Conservation (phyloP, 345 rosid species). For the Abelmoschus esculentus region DNA sequence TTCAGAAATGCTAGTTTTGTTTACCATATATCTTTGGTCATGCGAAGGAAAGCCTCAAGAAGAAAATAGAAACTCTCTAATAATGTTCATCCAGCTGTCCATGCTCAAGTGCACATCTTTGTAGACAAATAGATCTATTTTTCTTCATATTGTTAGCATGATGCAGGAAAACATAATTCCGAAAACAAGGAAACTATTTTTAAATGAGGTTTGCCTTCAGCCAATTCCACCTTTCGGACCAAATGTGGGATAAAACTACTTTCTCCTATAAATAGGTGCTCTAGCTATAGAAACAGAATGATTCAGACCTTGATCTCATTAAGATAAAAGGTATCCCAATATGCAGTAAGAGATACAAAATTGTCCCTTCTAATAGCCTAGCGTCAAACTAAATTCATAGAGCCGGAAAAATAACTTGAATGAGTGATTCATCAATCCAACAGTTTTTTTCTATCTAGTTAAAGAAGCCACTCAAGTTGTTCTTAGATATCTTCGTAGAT, state of each 20-base stretch:
- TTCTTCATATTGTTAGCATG: not conserved
- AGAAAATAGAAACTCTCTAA: not conserved
- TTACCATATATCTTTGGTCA: not conserved
- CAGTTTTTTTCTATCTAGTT: not conserved
- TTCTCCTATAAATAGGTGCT: not conserved
- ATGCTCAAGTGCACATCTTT: not conserved
- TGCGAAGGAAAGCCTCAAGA: conserved; percentile 2
- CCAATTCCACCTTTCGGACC: not conserved
- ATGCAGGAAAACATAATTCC: not conserved
- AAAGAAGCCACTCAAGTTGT: not conserved
- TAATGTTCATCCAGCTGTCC: not conserved
- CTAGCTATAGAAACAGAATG: not conserved
- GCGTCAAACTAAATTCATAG: not conserved
- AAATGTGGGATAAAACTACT: not conserved
- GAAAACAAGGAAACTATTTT: not conserved
- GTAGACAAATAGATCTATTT: not conserved
- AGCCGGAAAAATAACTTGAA: not conserved
- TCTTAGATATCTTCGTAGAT: not conserved
- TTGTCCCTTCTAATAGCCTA: not conserved
- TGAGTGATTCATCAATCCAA: not conserved
- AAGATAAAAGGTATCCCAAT: not conserved
- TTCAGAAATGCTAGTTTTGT: not conserved
- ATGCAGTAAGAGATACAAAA: not conserved
- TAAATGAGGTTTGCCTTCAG: not conserved
- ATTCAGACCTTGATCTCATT: not conserved